A percentile compares a stretch with the other conserved stretches of the same genome.
phyloP scores from a whole-genome alignment of 179 eudicot genomes.

The Actinidia polygama region DNA sequence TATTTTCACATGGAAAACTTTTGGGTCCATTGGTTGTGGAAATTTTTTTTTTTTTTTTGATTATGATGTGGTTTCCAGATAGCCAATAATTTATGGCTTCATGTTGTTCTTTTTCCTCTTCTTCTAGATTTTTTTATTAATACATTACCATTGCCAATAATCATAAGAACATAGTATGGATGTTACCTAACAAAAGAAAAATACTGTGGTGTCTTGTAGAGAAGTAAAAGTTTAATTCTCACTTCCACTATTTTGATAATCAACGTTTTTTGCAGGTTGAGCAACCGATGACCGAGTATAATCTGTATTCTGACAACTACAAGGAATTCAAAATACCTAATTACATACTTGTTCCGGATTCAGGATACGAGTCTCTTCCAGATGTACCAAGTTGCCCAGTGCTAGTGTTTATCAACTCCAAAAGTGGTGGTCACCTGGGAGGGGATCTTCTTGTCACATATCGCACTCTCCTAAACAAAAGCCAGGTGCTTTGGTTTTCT shows the following conservation, averaged over 20 bases:
- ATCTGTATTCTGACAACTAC: constrained; percentile 31
- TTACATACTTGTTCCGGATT: constrained; percentile 58
- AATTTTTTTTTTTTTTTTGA: not conserved
- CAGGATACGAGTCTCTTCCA: constrained; percentile 34
- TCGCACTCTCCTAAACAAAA: constrained; percentile 65
- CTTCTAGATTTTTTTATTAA: too few relatives aligned
- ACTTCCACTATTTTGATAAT: not conserved
- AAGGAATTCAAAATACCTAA: constrained; percentile 72
- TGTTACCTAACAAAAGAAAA: not conserved
- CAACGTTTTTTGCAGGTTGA: constrained; percentile 28
- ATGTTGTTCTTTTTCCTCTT: too few relatives aligned
- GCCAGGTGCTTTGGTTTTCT: constrained; percentile 60
- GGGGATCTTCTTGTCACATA: constrained; percentile 83
- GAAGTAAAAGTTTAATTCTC: not conserved
- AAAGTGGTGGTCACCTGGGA: constrained; percentile 98
- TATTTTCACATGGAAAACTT: not conserved
- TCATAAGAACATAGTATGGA: not conserved
- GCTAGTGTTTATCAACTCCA: constrained; percentile 83
- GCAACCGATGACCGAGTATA: constrained; percentile 40
- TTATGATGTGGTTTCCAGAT: not conserved
- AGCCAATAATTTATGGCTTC: too few relatives aligned
- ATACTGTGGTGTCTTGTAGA: not conserved
- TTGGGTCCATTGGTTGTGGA: not conserved
- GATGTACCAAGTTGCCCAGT: constrained; percentile 72
- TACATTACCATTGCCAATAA: not conserved